Evolutionary conservation across 495 filamentous ascomycete genomes (phyloP).

Genomic region (Tuber melanosporum): DNA sequence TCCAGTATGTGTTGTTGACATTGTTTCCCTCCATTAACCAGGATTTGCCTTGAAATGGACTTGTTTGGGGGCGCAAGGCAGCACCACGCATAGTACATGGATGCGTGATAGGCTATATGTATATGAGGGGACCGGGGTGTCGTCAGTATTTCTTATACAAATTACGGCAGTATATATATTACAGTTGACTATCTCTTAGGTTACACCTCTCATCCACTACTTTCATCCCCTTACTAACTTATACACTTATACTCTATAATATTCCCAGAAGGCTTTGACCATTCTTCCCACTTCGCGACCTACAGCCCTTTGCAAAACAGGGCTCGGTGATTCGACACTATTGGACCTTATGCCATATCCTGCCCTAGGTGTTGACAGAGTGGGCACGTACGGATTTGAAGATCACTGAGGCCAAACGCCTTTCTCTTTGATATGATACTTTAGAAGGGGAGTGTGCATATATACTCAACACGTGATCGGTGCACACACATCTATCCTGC

Average conservation of each 20-base stretch:
- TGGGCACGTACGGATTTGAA: background rate
- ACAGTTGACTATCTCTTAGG: background rate
- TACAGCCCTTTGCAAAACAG: background rate
- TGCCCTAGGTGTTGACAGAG: too few species aligned
- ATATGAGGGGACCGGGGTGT: background rate
- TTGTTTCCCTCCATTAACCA: background rate
- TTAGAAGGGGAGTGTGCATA: too few species aligned
- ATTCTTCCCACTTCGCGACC: background rate
- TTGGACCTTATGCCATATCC: too few species aligned
- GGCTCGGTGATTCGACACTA: background rate
- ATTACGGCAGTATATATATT: background rate
- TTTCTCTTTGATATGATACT: background rate
- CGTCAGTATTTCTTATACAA: background rate
- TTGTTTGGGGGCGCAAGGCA: background rate
- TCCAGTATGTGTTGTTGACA: background rate
- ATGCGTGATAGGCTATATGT: background rate
- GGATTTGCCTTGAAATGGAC: background rate
- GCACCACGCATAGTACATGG: background rate
- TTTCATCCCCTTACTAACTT: background rate
- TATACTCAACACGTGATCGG: background rate
- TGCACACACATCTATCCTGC: background rate
- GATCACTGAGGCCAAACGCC: background rate
- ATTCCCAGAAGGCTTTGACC: background rate
- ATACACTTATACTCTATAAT: background rate
- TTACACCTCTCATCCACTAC: background rate